Percentiles rank a stretch among this genome's conserved stretches.
These are phyloP conservation scores for Ascochyta fabae DNA, from an alignment of 2,329 filamentous ascomycete species.

Conservation along the genomic window DNA sequence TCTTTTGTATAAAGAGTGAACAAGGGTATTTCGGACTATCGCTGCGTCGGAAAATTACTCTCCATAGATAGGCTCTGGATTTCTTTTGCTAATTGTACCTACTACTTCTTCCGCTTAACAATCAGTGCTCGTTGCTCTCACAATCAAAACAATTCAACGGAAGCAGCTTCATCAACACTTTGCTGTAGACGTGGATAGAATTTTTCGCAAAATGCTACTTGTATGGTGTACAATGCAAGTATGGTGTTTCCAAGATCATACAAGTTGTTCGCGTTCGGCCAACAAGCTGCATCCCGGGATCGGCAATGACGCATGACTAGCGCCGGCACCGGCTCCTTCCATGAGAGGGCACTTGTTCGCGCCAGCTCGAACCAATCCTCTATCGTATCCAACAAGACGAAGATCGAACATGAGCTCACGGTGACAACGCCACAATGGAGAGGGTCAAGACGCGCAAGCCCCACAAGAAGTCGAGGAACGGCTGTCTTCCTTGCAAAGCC, in stretches of 20 bases:
- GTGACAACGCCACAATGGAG: constrained; percentile 28
- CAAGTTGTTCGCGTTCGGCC: not conserved
- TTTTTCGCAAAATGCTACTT: too few species aligned
- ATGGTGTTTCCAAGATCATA: not conserved
- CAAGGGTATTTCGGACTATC: too few species aligned
- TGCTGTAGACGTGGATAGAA: too few species aligned
- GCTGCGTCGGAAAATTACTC: not conserved
- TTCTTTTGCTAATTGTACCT: not conserved
- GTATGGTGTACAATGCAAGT: not conserved
- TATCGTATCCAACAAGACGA: constrained; percentile 1
- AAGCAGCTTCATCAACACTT: not conserved
- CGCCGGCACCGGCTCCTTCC: constrained; percentile 11
- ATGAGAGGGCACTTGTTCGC: constrained; percentile 1
- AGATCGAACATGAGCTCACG: constrained; percentile 3
- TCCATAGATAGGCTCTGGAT: not conserved
- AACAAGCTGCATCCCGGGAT: not conserved
- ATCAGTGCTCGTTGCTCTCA: too few species aligned
- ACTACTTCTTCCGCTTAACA: too few species aligned
- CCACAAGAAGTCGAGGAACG: constrained; percentile 40
- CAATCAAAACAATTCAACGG: not conserved
- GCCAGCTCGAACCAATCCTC: constrained; percentile 15
- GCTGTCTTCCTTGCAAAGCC: constrained; percentile 38
- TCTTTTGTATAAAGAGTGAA: not conserved
- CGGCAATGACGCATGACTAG: constrained; percentile 10
- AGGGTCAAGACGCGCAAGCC: constrained; percentile 36